Base-by-base conservation (phyloP, 2,329 filamentous ascomycete species). In the Fusarium siculi region DNA sequence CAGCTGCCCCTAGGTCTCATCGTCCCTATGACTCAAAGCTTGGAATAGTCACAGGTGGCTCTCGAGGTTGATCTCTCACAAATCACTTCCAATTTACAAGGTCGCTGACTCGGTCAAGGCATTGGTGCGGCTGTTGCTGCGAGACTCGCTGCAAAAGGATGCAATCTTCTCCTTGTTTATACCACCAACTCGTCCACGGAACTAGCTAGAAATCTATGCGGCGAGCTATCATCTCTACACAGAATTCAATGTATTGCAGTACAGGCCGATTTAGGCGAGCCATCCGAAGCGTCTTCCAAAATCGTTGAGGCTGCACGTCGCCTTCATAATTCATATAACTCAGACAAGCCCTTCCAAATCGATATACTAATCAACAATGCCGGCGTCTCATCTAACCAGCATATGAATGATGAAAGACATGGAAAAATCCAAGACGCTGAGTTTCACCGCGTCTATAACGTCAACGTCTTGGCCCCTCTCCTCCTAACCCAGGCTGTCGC, bases 341-440 rank as follows among this genome's bases (percentile, higher is more conserved):
- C 62, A 1, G 40, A 62, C 16, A 70, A 63, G 18, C 59, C 73
- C 11, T 79, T 82, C 66, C 78, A 79, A 77, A 87, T 97, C 78
- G 93, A 97, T 82, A 93, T 97, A 69, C 85, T 97, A 59, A 85
- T 97, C 85, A 97, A 97, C 87, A 97, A 97, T 81, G 94, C 95
- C 36, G 95, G 93, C 60, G 84, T 91, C 11, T 85, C 89, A 37
- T 84, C 88, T 43, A 96, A 96, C 82, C 88, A 91, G 75, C 80
- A 84, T 32, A 83, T 93, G 30, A 87, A 89, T 56, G 88, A 93
- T 34, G 65, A 80, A 11, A 81, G 89, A 28, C 81, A 85, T 62
- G 81, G 81, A 23, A 83, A 82, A 37, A 88, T 94, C 70, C 88
- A 87, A 8, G 79, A 86, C 10, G 86, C 86, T 18, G 88, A 95